phyloP scores from a whole-genome alignment of 306 rosid species.

The Herpetospermum pedunculosum region DNA sequence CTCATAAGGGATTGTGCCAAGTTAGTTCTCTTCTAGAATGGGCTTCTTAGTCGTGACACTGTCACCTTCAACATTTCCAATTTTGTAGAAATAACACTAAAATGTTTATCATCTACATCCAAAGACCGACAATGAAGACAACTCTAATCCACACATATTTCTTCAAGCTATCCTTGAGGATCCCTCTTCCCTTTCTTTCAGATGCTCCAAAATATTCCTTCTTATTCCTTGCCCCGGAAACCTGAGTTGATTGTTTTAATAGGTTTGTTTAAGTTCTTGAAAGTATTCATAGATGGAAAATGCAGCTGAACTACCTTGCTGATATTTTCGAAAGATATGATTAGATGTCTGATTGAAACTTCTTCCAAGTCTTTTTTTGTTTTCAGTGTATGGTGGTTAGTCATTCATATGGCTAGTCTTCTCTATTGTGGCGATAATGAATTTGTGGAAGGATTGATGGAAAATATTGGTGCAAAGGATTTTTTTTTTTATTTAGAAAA shows the following conservation, averaged over 20 bases:
- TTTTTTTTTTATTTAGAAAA: too few relatives aligned
- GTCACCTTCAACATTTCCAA: neutral
- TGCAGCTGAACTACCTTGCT: neutral
- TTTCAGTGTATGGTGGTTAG: too few relatives aligned
- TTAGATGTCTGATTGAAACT: too few relatives aligned
- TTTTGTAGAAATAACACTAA: too few relatives aligned
- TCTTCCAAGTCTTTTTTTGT: too few relatives aligned
- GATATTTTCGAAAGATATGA: too few relatives aligned
- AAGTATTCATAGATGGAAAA: neutral
- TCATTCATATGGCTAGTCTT: too few relatives aligned
- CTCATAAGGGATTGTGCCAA: neutral
- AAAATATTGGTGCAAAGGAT: too few relatives aligned
- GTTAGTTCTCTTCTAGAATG: neutral
- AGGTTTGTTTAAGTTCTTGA: neutral
- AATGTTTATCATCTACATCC: neutral
- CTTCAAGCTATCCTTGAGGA: neutral
- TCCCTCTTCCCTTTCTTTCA: neutral
- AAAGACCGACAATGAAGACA: neutral
- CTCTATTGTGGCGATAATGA: too few relatives aligned
- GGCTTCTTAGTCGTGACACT: neutral
- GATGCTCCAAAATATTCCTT: neutral
- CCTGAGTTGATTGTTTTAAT: too few relatives aligned
- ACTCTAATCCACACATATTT: neutral
- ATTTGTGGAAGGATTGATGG: too few relatives aligned
- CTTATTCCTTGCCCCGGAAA: neutral